Base-by-base conservation (phyloP, 257 asterid species). In the Solanum corneliomulleri region DNA sequence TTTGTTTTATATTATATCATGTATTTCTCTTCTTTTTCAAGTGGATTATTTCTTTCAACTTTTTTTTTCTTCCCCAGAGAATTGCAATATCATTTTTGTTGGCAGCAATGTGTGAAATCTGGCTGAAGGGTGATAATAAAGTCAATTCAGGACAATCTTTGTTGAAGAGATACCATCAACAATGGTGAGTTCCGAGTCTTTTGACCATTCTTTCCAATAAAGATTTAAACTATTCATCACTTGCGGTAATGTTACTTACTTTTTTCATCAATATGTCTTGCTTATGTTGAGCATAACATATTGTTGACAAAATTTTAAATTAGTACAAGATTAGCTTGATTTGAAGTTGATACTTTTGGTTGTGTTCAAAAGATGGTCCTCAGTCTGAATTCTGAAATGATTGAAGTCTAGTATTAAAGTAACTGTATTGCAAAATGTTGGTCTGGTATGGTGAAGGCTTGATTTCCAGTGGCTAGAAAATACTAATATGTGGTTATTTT, bases 61-160 rank as follows among this genome's bases (percentile, higher is more conserved):
- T 39, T 58, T 25, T 41, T 72, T 69, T 41, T 47, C 23, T 69
- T 69, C 49, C 83, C 69, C 91, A 94, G 97, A 92, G 97, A 90
- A 94, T 94, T 87, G 97, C 92, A 85, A 91, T 88, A 87, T 92
- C 94, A 56, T 94, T 92, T 91, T 89, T 69, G 81, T 83, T 90
- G 47, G 93, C 93, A 74, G 97, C 97, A 69, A 80, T 91, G 86
- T 94, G 95, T 82, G 95, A 93, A 91, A 93, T 94, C 88, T 94
- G 97, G 97, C 96, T 94, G n/a, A 86, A 94, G 88, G 91, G 89
- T 35, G 93, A 90, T 56, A 93, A 91, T 83, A 93, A 92, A 91
- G 94, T 90, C 83, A 86, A 87, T 85, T 92, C 94, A 21, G 90
- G 92, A 69, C n/a, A 52, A 86, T 90, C 95, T 74, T 89, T 94